These are phyloP conservation scores for Komagataella pastoris DNA, from an alignment of 805 yeast genomes.

Conservation along the genomic window DNA sequence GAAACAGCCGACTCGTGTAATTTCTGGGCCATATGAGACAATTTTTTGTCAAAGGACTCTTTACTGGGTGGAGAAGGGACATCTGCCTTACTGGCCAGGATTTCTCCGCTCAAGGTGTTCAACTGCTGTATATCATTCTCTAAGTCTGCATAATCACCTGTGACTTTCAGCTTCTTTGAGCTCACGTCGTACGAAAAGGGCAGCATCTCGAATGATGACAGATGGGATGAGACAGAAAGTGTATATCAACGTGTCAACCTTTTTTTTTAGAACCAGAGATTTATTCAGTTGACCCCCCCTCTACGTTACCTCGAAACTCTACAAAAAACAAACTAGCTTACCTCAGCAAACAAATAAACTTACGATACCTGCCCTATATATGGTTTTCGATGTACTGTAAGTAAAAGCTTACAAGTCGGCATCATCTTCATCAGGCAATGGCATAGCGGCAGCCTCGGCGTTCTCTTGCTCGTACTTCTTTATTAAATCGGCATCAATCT, in stretches of 20 bases:
- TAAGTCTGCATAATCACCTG: conserved; percentile 12
- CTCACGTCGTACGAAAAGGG: conserved; percentile 18
- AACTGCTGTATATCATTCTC: conserved; percentile 18
- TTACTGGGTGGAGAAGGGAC: conserved; percentile 43
- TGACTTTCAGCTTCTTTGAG: conserved; percentile 14
- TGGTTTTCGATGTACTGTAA: neutral
- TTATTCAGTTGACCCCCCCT: neutral
- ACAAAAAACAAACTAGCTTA: neutral
- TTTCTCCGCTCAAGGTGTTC: conserved; percentile 23
- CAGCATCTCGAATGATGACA: neutral
- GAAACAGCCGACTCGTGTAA: conserved; percentile 52
- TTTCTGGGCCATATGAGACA: conserved; percentile 47
- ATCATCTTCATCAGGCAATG: conserved; percentile 99
- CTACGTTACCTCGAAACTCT: neutral
- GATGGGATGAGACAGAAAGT: neutral
- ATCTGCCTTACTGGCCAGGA: conserved; percentile 28
- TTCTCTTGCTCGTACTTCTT: conserved; percentile 98
- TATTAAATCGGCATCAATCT: conserved; percentile 93
- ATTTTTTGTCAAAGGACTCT: conserved; percentile 40
- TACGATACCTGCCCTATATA: neutral
- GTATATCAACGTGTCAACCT: neutral
- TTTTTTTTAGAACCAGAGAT: neutral
- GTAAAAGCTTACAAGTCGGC: conserved; percentile 73
- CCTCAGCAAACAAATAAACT: neutral
- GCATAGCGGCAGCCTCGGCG: conserved; percentile 99